Conservation (phyloP, 140 eudicot species). For the Anethum foeniculum region DNA sequence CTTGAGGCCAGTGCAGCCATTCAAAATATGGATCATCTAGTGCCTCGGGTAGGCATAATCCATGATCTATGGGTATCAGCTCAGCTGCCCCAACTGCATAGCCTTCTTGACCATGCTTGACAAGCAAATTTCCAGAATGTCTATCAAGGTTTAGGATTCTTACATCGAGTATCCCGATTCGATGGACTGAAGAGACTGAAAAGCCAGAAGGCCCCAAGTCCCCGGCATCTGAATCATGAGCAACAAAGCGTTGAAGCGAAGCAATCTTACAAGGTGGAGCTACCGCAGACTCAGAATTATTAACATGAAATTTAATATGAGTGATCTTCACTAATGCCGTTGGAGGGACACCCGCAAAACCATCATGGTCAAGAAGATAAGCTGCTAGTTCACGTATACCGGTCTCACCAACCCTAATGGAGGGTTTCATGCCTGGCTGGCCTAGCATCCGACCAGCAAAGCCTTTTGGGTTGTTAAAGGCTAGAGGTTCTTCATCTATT, state of each 20-base stretch:
- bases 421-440: slow-evolving; percentile 86
- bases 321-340: slow-evolving; percentile 77
- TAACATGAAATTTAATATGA: slow-evolving; percentile 50
- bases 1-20: slow-evolving; percentile 99
- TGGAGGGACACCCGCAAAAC: slow-evolving; percentile 94
- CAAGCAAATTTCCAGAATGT: slow-evolving; percentile 93
- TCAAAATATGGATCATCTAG: slow-evolving; percentile 94
- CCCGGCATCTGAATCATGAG: slow-evolving; percentile 81
- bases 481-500: slow-evolving; percentile 86
- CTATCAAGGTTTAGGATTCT: slow-evolving; percentile 88
- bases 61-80: slow-evolving; percentile 88
- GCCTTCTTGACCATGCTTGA: slow-evolving; percentile 47
- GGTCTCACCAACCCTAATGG: slow-evolving; percentile 88
- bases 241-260: slow-evolving; percentile 74
- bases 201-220: slow-evolving; percentile 91
- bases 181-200: slow-evolving; percentile 67
- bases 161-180: slow-evolving; percentile 76
- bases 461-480: slow-evolving; percentile 88
- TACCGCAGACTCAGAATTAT: slow-evolving; percentile 18
- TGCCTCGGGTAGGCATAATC: slow-evolving; percentile 85
- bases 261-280: slow-evolving; percentile 61
- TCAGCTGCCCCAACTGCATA: slow-evolving; percentile 53
- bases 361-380: slow-evolving; percentile 85
- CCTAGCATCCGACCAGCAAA: slow-evolving; percentile 84
- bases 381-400: slow-evolving; percentile 91